Conservation (phyloP, 441 rosid species). For the Manihot esculenta region DNA sequence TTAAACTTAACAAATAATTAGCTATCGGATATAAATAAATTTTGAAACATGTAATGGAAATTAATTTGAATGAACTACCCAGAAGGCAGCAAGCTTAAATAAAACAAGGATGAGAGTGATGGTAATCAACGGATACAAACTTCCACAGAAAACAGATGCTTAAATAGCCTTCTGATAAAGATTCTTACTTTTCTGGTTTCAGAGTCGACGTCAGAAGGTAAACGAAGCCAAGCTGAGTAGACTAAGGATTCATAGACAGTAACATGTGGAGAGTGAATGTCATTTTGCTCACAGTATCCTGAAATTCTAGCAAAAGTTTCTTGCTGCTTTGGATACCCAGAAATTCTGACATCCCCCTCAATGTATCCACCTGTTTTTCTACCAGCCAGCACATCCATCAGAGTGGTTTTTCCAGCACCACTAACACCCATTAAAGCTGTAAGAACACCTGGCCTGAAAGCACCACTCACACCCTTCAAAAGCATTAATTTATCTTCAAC, state of each 20-base stretch:
- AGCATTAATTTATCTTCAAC: conserved; percentile 54
- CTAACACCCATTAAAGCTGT: conserved; percentile 94
- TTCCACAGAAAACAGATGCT: background rate
- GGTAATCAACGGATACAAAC: too few species aligned
- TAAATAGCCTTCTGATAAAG: background rate
- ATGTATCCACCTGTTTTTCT: conserved; percentile 53
- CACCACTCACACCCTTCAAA: conserved; percentile 72
- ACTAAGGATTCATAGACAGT: conserved; percentile 50
- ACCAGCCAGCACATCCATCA: conserved; percentile 58
- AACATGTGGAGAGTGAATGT: conserved; percentile 49
- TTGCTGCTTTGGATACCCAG: conserved; percentile 52
- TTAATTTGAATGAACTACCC: too few species aligned
- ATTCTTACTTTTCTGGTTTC: conserved; percentile 44
- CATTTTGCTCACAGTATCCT: conserved; percentile 52
- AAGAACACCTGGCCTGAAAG: conserved; percentile 90
- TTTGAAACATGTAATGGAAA: too few species aligned
- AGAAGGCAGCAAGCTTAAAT: too few species aligned
- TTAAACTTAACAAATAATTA: background rate
- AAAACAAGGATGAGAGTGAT: too few species aligned
- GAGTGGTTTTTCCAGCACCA: conserved; percentile 79
- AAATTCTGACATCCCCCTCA: conserved; percentile 41
- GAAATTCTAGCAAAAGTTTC: conserved; percentile 52
- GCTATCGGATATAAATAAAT: too few species aligned
- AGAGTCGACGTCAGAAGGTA: conserved; percentile 35
- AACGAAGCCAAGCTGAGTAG: conserved; percentile 57